Evolutionary conservation across 345 rosid species (phyloP).

Genomic region (Abelmoschus esculentus): DNA sequence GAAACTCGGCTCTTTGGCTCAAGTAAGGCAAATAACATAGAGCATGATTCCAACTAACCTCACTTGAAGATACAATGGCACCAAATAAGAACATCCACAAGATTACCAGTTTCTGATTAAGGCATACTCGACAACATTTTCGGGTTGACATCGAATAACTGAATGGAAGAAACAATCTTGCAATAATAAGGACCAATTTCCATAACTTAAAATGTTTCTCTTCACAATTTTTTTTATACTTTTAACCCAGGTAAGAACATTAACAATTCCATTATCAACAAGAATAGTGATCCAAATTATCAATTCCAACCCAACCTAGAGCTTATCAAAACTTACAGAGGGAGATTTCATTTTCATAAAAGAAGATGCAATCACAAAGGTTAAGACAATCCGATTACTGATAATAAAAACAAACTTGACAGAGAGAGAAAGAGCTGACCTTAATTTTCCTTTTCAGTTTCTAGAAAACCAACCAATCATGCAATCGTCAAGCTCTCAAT

Average conservation of each 20-base stretch:
- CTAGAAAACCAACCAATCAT: neutral
- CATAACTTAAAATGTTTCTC: neutral
- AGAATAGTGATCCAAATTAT: no score
- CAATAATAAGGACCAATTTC: neutral
- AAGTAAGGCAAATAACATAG: neutral
- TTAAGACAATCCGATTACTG: neutral
- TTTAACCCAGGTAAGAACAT: neutral
- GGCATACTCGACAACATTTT: neutral
- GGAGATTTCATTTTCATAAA: neutral
- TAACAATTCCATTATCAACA: no score
- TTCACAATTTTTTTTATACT: neutral
- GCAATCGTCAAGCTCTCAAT: neutral
- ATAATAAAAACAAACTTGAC: neutral
- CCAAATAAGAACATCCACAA: constrained; percentile 18
- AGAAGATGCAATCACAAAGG: neutral
- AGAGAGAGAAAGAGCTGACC: neutral
- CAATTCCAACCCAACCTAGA: no score
- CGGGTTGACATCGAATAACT: constrained; percentile 21
- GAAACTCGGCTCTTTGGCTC: neutral
- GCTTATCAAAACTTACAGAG: neutral
- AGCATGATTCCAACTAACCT: constrained; percentile 9
- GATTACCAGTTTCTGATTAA: constrained; percentile 12
- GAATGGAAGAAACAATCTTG: constrained; percentile 5
- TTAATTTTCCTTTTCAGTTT: neutral
- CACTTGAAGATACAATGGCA: constrained; percentile 17